phyloP scores from a whole-genome alignment of 2,329 filamentous ascomycete species.

The Nigrospora sphaerica region DNA sequence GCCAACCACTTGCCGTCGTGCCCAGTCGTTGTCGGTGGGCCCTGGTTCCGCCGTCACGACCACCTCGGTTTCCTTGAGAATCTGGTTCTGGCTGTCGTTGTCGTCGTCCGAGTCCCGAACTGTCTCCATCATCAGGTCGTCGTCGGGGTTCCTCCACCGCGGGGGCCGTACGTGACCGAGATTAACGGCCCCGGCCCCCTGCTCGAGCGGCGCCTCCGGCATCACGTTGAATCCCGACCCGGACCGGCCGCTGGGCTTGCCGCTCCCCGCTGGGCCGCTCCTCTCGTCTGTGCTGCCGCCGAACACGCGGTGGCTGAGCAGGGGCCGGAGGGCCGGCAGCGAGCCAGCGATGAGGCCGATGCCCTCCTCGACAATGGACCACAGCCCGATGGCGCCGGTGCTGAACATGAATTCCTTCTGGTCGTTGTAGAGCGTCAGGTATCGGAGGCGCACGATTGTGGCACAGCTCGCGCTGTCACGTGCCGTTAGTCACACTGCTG shows the following conservation, averaged over 20 bases:
- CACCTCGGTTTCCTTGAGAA: conserved; percentile 26
- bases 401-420: conserved; percentile 30
- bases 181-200: not conserved
- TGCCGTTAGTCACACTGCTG: conserved; percentile 2
- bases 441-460: conserved; percentile 33
- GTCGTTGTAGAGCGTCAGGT: conserved; percentile 30
- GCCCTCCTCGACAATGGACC: conserved; percentile 40
- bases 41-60: conserved; percentile 11
- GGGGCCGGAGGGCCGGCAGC: conserved; percentile 35
- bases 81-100: conserved; percentile 28
- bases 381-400: conserved; percentile 33
- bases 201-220: not conserved
- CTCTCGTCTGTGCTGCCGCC: conserved; percentile 1
- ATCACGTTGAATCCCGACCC: too few relatives aligned
- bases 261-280: not conserved
- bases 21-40: conserved; percentile 11
- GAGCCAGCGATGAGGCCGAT: conserved; percentile 42
- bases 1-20: conserved; percentile 11
- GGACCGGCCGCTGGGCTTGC: not conserved
- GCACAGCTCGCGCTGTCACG: conserved; percentile 23
- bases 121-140: not conserved
- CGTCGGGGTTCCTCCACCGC: not conserved
- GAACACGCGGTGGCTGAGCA: conserved; percentile 25
- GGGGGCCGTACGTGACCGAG: not conserved
- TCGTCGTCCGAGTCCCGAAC: conserved; percentile 1